These are phyloP conservation scores for Sporothrix pseudoabietina DNA, from an alignment of 2,329 filamentous ascomycete species.

Conservation along the genomic window DNA sequence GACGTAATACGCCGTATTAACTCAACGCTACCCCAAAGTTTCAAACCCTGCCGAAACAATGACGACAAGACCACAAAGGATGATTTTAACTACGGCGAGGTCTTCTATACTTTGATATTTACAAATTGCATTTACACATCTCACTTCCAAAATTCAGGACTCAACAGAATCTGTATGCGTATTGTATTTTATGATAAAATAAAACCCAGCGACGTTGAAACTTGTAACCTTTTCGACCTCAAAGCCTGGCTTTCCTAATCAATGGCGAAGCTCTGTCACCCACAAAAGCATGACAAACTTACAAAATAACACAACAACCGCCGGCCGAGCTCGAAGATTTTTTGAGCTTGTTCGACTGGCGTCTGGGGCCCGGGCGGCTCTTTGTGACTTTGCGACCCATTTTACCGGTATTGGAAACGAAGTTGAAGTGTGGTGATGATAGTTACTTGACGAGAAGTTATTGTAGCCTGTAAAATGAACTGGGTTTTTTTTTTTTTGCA, in stretches of 20 bases:
- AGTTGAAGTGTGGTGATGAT: no score
- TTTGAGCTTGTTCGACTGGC: no score
- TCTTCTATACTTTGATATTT: background rate
- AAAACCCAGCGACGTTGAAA: background rate
- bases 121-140: background rate
- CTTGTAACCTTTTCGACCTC: background rate
- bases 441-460: no score
- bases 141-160: background rate
- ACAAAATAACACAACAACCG: no score
- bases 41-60: background rate
- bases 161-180: background rate
- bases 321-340: no score
- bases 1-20: slow-evolving; percentile 18
- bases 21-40: background rate
- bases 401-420: no score
- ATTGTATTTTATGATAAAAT: background rate
- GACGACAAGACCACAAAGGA: background rate
- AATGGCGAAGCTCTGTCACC: background rate
- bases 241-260: background rate
- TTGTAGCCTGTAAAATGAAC: no score
- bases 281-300: background rate
- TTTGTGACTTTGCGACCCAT: no score
- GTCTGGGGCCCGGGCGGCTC: no score
- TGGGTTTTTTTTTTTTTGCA: no score
- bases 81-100: background rate